Conservation (phyloP, 2,329 filamentous ascomycete species). For the Parastagonospora avenae region DNA sequence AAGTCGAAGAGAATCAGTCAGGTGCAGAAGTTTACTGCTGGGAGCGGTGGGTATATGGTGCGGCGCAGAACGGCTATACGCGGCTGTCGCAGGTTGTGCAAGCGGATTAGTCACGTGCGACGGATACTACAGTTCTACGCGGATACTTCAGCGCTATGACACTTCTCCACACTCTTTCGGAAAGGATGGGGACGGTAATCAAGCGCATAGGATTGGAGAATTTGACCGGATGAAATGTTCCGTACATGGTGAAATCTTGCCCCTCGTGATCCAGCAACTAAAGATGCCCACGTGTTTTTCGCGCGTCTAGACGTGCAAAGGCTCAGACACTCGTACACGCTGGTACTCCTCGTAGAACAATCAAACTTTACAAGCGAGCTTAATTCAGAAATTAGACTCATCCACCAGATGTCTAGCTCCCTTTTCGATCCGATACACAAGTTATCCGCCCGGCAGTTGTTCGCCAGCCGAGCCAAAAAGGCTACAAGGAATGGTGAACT, state of each 20-base stretch:
- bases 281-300: background rate
- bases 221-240: background rate
- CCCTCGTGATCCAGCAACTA: too few relatives aligned
- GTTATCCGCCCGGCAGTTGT: too few relatives aligned
- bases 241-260: background rate
- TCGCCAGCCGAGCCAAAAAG: too few relatives aligned
- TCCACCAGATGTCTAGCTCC: too few relatives aligned
- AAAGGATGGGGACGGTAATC: constrained; percentile 21
- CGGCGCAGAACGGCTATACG: constrained; percentile 27
- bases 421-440: too few relatives aligned
- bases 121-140: constrained; percentile 28
- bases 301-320: too few relatives aligned
- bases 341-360: too few relatives aligned
- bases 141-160: constrained; percentile 21
- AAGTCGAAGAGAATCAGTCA: constrained; percentile 8
- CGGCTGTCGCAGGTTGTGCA: constrained; percentile 20
- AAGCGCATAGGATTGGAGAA: background rate
- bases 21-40: constrained; percentile 11
- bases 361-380: too few relatives aligned
- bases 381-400: too few relatives aligned
- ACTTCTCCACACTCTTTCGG: background rate
- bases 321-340: too few relatives aligned
- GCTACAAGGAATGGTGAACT: too few relatives aligned
- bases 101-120: constrained; percentile 7
- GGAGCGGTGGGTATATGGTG: constrained; percentile 25